phyloP scores from a whole-genome alignment of 228 moss, liverwort and hornwort genomes.

The Sphagnum fallax region DNA sequence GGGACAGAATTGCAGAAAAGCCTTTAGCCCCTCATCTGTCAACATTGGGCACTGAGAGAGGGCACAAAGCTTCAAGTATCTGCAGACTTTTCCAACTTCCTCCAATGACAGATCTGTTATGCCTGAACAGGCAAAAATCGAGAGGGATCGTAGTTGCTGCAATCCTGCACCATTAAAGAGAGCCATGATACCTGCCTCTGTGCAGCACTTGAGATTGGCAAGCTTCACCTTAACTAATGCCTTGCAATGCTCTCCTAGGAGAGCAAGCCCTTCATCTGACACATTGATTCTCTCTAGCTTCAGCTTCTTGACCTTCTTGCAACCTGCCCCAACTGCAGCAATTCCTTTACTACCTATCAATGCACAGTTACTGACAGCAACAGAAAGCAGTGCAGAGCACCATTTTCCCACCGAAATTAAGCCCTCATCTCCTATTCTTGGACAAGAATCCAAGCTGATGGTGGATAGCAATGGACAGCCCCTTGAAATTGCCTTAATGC shows the following conservation, averaged over 20 bases:
- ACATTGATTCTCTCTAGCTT: conserved; percentile 57
- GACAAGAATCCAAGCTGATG: conserved; percentile 52
- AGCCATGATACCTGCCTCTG: conserved; percentile 56
- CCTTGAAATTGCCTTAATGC: conserved; percentile 47
- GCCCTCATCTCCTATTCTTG: conserved; percentile 41
- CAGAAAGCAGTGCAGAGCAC: conserved; percentile 30
- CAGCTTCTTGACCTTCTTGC: conserved; percentile 55
- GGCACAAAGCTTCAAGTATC: conserved; percentile 40
- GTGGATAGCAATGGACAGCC: conserved; percentile 49
- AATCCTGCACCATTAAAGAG: conserved; percentile 41
- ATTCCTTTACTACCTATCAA: conserved; percentile 60
- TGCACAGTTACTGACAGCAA: conserved; percentile 50
- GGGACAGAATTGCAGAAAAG: conserved; percentile 37
- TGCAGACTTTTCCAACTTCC: conserved; percentile 43
- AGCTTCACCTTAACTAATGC: conserved; percentile 47
- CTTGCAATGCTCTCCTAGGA: conserved; percentile 45
- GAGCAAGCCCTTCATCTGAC: conserved; percentile 44
- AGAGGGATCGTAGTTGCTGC: conserved; percentile 38
- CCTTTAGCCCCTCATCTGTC: conserved; percentile 53
- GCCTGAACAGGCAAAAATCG: conserved; percentile 46
- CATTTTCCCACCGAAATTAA: conserved; percentile 40
- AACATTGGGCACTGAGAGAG: conserved; percentile 51
- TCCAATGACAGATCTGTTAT: conserved; percentile 55
- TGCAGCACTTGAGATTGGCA: conserved; percentile 37
- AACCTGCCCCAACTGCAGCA: conserved; percentile 31